Base-by-base conservation (phyloP, 176 grass and related monocot genomes). In the Themeda triandra region DNA sequence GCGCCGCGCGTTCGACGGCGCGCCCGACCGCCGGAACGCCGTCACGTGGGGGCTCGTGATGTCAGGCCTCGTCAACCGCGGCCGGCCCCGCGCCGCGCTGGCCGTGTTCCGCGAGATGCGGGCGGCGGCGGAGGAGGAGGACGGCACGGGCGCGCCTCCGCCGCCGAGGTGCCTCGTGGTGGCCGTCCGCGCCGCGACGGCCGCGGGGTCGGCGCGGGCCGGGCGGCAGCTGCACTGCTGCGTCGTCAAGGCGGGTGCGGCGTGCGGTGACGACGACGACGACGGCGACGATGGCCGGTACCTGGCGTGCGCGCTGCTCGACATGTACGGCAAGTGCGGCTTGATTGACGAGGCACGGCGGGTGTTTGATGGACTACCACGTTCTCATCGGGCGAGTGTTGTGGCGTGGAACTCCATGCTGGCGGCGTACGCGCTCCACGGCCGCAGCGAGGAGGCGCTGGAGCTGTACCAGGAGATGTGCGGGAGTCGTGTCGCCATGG, bases 271-370 rank as follows among this genome's bases (percentile, higher is more conserved):
- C 12, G 87, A 81, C 9, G 71, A 60, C 6, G 80, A 79, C 19
- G 87, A 81, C 12, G 87, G 78, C 9, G 71, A 60, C 6, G 80
- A 79, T n/a, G 80, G 66, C 6, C 75, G 66, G 21, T 92, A 87
- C 81, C 31, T 93, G 42, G 58, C 45, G 1, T 98, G 92, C 19
- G 76, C 91, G 13, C 83, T 98, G 58, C 88, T 95, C 8, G 88
- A 98, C 56, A 95, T 98, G 92, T 98, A 98, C 32, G 88, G 83
- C 12, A 98, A 98, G 74, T 95, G 92, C 13, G 89, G 88, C 60
- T 39, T 18, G 32, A 42, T 98, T 1, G 70, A 92, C 25, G 72
- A 87, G 29, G 89, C 93, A 23, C 90, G 81, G 58, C 75, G 56
- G 87, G 76, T 95, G 14, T 98, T 98, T 32, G 78, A 98, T 24